Conservation (phyloP, 2,329 filamentous ascomycete genomes). For the Metarhizium album region DNA sequence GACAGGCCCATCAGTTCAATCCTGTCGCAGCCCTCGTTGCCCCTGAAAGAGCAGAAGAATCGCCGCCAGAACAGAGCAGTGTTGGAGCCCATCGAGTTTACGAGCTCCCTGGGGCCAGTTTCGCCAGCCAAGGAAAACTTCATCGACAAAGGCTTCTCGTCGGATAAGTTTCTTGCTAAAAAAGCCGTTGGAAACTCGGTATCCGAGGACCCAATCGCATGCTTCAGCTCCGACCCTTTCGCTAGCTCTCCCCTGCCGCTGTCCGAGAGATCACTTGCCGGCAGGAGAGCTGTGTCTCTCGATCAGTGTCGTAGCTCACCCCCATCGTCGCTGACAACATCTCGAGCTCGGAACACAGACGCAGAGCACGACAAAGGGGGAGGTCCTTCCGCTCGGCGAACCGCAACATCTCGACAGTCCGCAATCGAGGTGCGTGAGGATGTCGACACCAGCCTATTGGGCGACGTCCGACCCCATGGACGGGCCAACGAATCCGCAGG, state of each 20-base stretch:
- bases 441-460: neutral
- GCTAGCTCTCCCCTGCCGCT: slow-evolving; percentile 20
- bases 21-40: neutral
- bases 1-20: neutral
- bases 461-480: neutral
- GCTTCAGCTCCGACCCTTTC: slow-evolving; percentile 22
- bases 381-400: no score
- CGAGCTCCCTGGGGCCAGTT: slow-evolving; percentile 21
- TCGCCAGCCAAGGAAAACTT: neutral
- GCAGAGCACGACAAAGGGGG: neutral
- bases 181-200: neutral
- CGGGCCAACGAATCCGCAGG: neutral
- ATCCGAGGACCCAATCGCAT: neutral
- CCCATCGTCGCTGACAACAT: neutral
- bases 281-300: slow-evolving; percentile 8
- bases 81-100: slow-evolving; percentile 24
- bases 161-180: neutral
- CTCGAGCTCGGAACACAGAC: neutral
- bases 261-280: neutral
- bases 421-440: neutral
- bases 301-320: slow-evolving; percentile 11
- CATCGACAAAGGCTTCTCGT: neutral
- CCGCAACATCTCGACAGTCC: neutral
- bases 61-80: neutral
- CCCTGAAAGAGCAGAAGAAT: neutral